Evolutionary conservation across 768 basidiomycete genomes (phyloP).

Genomic region (Cubamyces sp.): DNA sequence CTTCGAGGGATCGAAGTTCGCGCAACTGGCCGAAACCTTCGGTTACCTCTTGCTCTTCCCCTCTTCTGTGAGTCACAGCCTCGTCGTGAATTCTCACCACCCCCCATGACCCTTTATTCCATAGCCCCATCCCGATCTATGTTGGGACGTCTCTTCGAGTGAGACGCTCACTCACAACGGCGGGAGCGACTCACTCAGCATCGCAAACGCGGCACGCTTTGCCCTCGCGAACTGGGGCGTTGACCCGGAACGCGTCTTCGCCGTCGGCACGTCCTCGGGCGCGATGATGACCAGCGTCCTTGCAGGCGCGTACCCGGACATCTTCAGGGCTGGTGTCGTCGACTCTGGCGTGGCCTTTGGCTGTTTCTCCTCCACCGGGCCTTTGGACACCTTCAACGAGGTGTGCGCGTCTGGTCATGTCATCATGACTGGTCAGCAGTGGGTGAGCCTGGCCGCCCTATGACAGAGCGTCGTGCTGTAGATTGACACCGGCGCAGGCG

Average conservation of each 20-base stretch:
- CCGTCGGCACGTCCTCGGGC: conserved; percentile 55
- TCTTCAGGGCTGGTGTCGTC: conserved; percentile 52
- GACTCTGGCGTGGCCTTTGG: conserved; percentile 59
- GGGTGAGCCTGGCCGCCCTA: conserved; percentile 31
- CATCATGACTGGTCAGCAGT: conserved; percentile 50
- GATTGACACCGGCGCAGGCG: conserved; percentile 34
- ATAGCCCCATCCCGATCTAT: conserved; percentile 41
- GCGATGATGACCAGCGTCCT: conserved; percentile 66
- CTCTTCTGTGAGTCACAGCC: conserved; percentile 22
- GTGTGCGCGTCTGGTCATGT: conserved; percentile 49
- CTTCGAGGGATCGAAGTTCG: conserved; percentile 51
- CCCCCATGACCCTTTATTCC: background rate
- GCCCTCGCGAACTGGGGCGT: conserved; percentile 53
- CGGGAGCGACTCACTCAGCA: conserved; percentile 58
- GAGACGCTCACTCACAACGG: conserved; percentile 58
- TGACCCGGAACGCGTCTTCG: conserved; percentile 50
- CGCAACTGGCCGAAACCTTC: conserved; percentile 49
- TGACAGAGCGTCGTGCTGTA: background rate
- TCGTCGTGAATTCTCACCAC: background rate
- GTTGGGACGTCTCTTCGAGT: conserved; percentile 57
- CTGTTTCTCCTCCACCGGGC: conserved; percentile 51
- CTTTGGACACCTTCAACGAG: conserved; percentile 47
- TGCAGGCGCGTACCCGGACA: conserved; percentile 55
- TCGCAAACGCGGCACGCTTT: conserved; percentile 50
- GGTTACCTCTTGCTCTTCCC: conserved; percentile 54